These are phyloP conservation scores for Larix sibirica DNA, from an alignment of 83 land plant genomes.

Conservation along the genomic window DNA sequence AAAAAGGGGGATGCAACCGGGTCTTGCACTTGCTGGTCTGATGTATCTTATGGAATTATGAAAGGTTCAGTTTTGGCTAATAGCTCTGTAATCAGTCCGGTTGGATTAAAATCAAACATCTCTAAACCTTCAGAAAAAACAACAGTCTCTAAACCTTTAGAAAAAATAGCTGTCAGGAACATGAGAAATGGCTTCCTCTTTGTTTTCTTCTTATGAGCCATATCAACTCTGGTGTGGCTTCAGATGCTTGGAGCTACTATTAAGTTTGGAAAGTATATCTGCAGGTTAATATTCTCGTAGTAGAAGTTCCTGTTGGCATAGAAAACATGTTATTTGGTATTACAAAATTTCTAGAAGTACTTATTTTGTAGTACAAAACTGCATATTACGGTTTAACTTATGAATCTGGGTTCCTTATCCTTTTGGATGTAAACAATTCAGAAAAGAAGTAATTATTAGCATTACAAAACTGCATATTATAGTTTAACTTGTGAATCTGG, in stretches of 20 bases:
- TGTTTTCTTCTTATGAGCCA: constrained; percentile 14
- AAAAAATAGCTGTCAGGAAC: not conserved
- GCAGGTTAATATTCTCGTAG: not conserved
- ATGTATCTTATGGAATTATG: constrained; percentile 3
- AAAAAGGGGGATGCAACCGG: not conserved
- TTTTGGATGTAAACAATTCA: not conserved
- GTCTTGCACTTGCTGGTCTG: not conserved
- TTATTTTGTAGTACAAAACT: not conserved
- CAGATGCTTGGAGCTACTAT: not conserved
- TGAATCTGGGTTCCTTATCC: not conserved
- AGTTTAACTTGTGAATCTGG: too few relatives aligned
- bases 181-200: not conserved
- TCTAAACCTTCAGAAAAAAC: not conserved
- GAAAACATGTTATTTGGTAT: not conserved
- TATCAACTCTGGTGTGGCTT: not conserved
- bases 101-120: not conserved
- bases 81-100: not conserved
- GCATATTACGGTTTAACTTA: too few relatives aligned
- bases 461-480: too few relatives aligned
- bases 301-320: not conserved
- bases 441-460: too few relatives aligned
- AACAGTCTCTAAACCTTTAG: not conserved
- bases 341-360: not conserved
- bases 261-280: not conserved
- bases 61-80: not conserved